Evolutionary conservation across 2,329 filamentous ascomycete species (phyloP).

Genomic region (Cylindrodendrum hubeiense): DNA sequence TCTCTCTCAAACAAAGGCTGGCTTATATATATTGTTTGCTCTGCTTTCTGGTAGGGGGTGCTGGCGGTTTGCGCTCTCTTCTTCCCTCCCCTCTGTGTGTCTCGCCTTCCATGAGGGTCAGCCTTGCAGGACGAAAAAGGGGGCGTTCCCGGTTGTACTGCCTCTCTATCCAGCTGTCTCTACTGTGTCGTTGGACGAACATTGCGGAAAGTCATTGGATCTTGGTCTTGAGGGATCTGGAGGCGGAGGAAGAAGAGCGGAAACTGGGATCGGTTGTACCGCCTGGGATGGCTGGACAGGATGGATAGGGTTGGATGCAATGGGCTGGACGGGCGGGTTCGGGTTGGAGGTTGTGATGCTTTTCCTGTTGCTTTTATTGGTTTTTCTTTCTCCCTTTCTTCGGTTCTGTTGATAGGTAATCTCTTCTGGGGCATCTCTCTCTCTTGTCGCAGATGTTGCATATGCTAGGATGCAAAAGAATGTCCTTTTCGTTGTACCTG

Average conservation of each 20-base stretch:
- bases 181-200: not conserved
- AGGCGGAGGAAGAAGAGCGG: not conserved
- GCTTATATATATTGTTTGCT: conserved; percentile 40
- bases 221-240: not conserved
- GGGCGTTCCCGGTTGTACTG: not conserved
- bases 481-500: conserved; percentile 5
- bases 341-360: conserved; percentile 35
- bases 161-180: conserved; percentile 18
- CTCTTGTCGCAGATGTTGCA: conserved; percentile 29
- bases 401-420: conserved; percentile 33
- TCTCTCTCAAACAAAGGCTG: conserved; percentile 37
- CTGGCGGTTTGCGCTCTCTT: conserved; percentile 28
- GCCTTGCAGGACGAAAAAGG: not conserved
- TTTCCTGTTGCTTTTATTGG: conserved; percentile 18
- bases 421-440: conserved; percentile 25
- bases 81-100: conserved; percentile 10
- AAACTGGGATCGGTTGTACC: conserved; percentile 8
- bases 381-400: conserved; percentile 4
- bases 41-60: conserved; percentile 33
- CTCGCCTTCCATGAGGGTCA: conserved; percentile 9
- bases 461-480: conserved; percentile 31
- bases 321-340: conserved; percentile 20
- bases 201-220: not conserved
- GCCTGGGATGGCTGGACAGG: conserved; percentile 12
- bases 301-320: conserved; percentile 17